These are phyloP conservation scores for Exophiala dermatitidis DNA, from an alignment of 2,329 filamentous ascomycete genomes.

Conservation along the genomic window DNA sequence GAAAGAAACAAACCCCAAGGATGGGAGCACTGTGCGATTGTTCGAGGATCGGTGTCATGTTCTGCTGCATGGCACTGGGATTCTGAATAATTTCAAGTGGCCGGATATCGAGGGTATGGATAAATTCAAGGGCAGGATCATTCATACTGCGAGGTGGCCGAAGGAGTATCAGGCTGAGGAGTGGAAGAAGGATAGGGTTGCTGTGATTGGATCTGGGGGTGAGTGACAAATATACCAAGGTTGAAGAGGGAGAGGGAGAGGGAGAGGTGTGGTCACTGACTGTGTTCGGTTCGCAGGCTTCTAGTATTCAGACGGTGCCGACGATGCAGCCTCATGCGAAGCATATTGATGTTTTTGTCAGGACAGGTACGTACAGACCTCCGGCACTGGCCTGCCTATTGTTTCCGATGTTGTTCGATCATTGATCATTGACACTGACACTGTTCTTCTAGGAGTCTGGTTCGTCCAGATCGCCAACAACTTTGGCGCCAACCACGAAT, in stretches of 20 bases:
- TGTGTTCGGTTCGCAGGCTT: conserved; percentile 21
- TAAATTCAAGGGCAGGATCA: conserved; percentile 39
- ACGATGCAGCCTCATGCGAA: conserved; percentile 42
- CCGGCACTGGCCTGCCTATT: not conserved
- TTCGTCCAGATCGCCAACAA: conserved; percentile 42
- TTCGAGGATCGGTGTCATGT: conserved; percentile 41
- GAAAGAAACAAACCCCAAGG: conserved; percentile 32
- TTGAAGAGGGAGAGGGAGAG: not conserved
- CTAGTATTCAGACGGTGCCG: conserved; percentile 42
- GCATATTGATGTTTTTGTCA: conserved; percentile 42
- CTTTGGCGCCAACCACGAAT: conserved; percentile 41
- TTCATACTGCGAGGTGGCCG: conserved; percentile 41
- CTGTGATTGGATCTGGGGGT: conserved; percentile 43
- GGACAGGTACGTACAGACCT: conserved; percentile 33
- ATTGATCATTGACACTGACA: conserved; percentile 16
- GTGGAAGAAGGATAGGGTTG: conserved; percentile 39
- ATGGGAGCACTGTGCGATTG: conserved; percentile 31
- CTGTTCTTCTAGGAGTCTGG: conserved; percentile 27
- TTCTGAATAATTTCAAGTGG: conserved; percentile 47
- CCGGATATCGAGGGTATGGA: conserved; percentile 33
- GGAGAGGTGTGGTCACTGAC: too few species aligned
- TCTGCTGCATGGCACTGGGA: conserved; percentile 40
- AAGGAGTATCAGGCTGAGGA: conserved; percentile 40
- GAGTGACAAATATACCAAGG: conserved; percentile 14
- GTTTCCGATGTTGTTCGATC: not conserved